Percentiles rank a stretch among this genome's conserved stretches.
Conservation (phyloP, 1,284 basidiomycete genomes). For the Cryptococcus sp. region DNA sequence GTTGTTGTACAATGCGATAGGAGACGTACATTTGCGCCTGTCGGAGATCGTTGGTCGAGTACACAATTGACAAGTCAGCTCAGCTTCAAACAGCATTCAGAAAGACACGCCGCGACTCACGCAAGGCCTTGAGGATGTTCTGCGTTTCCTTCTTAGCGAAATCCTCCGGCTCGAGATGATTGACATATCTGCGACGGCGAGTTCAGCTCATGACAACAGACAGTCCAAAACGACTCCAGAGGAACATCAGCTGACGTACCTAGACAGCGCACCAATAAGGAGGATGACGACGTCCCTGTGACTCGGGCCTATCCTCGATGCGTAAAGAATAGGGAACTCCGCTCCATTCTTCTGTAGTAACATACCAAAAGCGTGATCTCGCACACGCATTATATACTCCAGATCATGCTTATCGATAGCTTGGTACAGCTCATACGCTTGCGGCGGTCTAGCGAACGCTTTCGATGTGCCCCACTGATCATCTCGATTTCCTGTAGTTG, state of each 20-base stretch:
- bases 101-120: slow-evolving; percentile 16
- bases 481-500: not conserved
- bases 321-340: slow-evolving; percentile 53
- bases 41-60: not conserved
- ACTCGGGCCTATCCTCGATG: slow-evolving; percentile 44
- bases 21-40: slow-evolving; percentile 45
- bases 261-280: slow-evolving; percentile 49
- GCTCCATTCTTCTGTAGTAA: slow-evolving; percentile 51
- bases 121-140: slow-evolving; percentile 45
- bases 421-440: slow-evolving; percentile 52
- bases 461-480: slow-evolving; percentile 19
- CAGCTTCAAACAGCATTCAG: not conserved
- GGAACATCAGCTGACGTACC: slow-evolving; percentile 25
- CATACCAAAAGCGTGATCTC: slow-evolving; percentile 50
- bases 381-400: slow-evolving; percentile 51
- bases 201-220: slow-evolving; percentile 2
- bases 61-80: not conserved
- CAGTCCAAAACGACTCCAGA: not conserved
- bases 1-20: not conserved
- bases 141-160: slow-evolving; percentile 49
- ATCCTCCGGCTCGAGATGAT: slow-evolving; percentile 49
- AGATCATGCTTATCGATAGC: slow-evolving; percentile 54
- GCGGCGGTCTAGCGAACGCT: slow-evolving; percentile 46
- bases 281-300: slow-evolving; percentile 51
- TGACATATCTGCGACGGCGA: slow-evolving; percentile 43